Evolutionary conservation across 2,329 filamentous ascomycete species (phyloP).

Genomic region (Diaporthe citri): DNA sequence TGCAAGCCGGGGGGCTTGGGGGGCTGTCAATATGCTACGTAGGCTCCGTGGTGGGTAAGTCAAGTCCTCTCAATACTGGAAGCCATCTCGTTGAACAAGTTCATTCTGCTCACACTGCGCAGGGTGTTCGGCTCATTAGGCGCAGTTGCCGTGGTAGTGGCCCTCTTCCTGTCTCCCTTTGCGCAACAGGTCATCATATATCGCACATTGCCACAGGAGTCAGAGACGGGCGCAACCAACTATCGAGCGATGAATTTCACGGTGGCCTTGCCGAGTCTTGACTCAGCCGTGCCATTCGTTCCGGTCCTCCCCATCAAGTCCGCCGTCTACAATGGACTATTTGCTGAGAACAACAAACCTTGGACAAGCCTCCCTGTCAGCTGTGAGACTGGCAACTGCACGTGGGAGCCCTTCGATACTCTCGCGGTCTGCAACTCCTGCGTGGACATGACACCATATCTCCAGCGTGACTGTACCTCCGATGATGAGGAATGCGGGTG

Average conservation of each 20-base stretch:
- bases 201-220: constrained; percentile 42
- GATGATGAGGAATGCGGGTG: constrained; percentile 46
- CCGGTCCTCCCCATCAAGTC: constrained; percentile 51
- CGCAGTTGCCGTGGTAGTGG: constrained; percentile 46
- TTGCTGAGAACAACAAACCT: constrained; percentile 49
- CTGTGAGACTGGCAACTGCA: constrained; percentile 49
- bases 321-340: constrained; percentile 51
- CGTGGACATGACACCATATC: constrained; percentile 47
- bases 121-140: constrained; percentile 48
- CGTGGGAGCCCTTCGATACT: constrained; percentile 47
- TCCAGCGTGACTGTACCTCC: constrained; percentile 45
- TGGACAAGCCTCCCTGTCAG: constrained; percentile 45
- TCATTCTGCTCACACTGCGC: not conserved
- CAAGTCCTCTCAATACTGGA: too few species aligned
- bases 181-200: constrained; percentile 50
- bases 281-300: constrained; percentile 46
- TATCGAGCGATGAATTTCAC: constrained; percentile 47
- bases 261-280: constrained; percentile 45
- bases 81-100: not conserved
- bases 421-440: constrained; percentile 47
- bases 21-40: constrained; percentile 47
- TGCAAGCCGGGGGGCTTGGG: constrained; percentile 49
- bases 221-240: constrained; percentile 44
- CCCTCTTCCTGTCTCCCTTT: constrained; percentile 48
- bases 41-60: constrained; percentile 48